phyloP scores from a whole-genome alignment of 2,329 filamentous ascomycete species.

The Fusarium luffae region DNA sequence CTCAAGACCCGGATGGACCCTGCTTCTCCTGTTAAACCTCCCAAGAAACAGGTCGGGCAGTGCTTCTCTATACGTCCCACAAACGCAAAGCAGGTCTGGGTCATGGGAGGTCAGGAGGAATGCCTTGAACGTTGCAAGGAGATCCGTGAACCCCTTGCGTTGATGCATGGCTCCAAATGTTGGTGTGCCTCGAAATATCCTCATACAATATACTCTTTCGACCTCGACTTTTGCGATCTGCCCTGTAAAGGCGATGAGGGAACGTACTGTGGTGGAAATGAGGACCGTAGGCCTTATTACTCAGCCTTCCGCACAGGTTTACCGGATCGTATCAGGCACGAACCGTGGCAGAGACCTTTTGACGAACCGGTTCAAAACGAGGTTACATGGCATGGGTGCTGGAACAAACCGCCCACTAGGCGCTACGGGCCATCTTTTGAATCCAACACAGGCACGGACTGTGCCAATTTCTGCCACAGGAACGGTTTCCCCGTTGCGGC shows the following conservation, averaged over 20 bases:
- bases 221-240: not conserved
- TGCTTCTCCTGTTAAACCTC: fast-evolving
- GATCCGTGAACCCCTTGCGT: not conserved
- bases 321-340: fast-evolving
- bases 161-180: not conserved
- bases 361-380: fast-evolving
- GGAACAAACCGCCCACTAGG: not conserved
- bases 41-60: not conserved
- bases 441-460: not conserved
- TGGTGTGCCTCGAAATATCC: conserved; percentile 11
- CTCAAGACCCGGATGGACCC: not conserved
- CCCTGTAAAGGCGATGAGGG: not conserved
- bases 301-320: not conserved
- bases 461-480: not conserved
- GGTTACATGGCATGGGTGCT: conserved; percentile 13
- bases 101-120: not conserved
- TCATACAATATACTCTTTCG: fast-evolving
- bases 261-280: not conserved
- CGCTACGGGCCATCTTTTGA: too few species aligned
- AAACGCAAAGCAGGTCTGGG: not conserved
- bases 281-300: not conserved
- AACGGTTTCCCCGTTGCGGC: not conserved
- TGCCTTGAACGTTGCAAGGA: not conserved
- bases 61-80: not conserved
- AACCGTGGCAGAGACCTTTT: not conserved